A percentile compares a stretch with the other conserved stretches of the same genome.
These are phyloP conservation scores for Euphrasia arctica DNA, from an alignment of 305 asterid species.

Conservation along the genomic window DNA sequence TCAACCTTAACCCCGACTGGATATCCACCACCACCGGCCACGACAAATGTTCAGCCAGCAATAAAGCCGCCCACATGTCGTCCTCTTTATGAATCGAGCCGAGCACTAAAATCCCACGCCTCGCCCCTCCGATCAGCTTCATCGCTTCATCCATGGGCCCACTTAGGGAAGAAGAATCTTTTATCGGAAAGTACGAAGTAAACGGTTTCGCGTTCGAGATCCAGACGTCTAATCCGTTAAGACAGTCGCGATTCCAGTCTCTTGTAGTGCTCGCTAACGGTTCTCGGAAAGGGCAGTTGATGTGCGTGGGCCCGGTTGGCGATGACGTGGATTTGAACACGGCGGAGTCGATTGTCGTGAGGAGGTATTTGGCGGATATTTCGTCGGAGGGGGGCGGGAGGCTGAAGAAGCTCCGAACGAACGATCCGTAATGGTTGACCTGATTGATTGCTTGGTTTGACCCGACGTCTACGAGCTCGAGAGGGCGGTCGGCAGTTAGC, in stretches of 20 bases:
- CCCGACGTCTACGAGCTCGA: conserved; percentile 90
- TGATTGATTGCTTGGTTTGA: conserved; percentile 99
- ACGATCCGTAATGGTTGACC: conserved; percentile 86
- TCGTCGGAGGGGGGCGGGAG: conserved; percentile 86
- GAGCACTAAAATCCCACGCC: conserved; percentile 64
- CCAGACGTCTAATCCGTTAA: conserved; percentile 79
- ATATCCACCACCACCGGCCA: conserved; percentile 94
- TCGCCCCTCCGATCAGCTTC: conserved; percentile 65
- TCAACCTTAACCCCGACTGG: conserved; percentile 84
- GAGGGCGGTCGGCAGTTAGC: conserved; percentile 99
- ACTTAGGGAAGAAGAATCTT: conserved; percentile 37
- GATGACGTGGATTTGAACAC: conserved; percentile 63
- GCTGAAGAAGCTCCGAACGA: conserved; percentile 68
- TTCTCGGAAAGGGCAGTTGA: conserved; percentile 93
- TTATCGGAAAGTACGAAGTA: conserved; percentile 65
- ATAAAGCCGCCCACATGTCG: conserved; percentile 95
- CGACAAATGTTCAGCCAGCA: conserved; percentile 80
- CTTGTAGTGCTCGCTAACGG: conserved; percentile 65
- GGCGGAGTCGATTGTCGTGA: conserved; percentile 87
- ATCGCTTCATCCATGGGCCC: conserved; percentile 54
- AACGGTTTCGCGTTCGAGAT: conserved; percentile 65
- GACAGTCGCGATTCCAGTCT: conserved; percentile 56
- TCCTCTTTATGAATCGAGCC: conserved; percentile 87
- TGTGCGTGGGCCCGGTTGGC: conserved; percentile 89
- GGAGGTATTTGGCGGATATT: conserved; percentile 77